Evolutionary conservation across 306 rosid genomes (phyloP).

Genomic region (Begonia loranthoides): DNA sequence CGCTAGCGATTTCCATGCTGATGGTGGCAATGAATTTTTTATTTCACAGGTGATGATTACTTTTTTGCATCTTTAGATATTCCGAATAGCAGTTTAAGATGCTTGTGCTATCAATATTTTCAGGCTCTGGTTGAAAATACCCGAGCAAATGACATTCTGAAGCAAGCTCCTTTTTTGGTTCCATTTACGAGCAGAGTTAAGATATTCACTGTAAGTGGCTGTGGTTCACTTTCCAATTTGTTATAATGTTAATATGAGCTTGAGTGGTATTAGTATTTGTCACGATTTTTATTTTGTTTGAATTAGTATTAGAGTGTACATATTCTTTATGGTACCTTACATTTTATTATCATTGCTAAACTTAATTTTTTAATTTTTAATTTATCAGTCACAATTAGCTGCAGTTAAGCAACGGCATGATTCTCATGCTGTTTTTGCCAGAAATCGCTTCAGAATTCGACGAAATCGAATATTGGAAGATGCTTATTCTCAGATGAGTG

Average conservation of each 20-base stretch:
- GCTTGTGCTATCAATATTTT: slow-evolving; percentile 9
- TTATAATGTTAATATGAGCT: slow-evolving; percentile 8
- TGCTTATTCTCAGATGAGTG: slow-evolving; percentile 91
- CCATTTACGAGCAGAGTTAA: slow-evolving; percentile 99
- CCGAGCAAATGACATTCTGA: slow-evolving; percentile 82
- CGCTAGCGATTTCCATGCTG: slow-evolving; percentile 86
- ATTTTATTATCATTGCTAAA: not conserved
- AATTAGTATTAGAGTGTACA: too few species aligned
- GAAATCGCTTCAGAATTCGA: slow-evolving; percentile 84
- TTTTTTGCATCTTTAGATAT: not conserved
- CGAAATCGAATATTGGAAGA: slow-evolving; percentile 90
- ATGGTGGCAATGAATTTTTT: slow-evolving; percentile 90
- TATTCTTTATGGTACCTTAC: not conserved
- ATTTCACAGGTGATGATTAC: slow-evolving; percentile 72
- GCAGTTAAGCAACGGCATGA: slow-evolving; percentile 68
- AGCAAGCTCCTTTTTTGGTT: slow-evolving; percentile 86
- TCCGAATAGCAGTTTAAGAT: not conserved
- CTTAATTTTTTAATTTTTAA: slow-evolving; percentile 13
- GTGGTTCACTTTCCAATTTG: slow-evolving; percentile 6
- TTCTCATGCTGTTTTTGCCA: slow-evolving; percentile 48
- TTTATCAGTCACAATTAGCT: slow-evolving; percentile 83
- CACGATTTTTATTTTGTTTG: too few species aligned
- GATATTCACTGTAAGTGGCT: slow-evolving; percentile 67
- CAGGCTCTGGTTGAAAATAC: slow-evolving; percentile 77
- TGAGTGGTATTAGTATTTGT: not conserved